phyloP scores from a whole-genome alignment of 2,329 filamentous ascomycete species.

The Cladorrhinum sp. region DNA sequence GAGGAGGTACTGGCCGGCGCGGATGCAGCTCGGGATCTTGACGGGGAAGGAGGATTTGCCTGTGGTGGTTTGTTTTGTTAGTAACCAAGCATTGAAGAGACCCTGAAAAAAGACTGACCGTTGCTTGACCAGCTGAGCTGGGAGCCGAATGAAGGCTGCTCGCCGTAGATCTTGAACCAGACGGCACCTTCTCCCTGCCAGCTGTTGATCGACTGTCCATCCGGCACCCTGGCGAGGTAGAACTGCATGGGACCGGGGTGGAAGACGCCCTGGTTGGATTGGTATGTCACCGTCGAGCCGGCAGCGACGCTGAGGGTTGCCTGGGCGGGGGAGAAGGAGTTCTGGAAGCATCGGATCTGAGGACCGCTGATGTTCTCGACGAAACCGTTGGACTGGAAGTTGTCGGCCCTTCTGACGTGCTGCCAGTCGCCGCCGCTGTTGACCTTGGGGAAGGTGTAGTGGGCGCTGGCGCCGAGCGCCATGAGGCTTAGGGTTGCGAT shows the following conservation, averaged over 20 bases:
- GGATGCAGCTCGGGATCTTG: constrained; percentile 42
- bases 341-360: constrained; percentile 51
- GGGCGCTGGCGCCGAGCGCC: constrained; percentile 24
- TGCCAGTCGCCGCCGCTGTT: constrained; percentile 41
- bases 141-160: constrained; percentile 38
- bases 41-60: constrained; percentile 38
- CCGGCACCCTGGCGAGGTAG: constrained; percentile 40
- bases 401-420: constrained; percentile 46
- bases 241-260: constrained; percentile 41
- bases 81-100: not conserved
- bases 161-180: constrained; percentile 46
- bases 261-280: constrained; percentile 38
- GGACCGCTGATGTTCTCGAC: constrained; percentile 46
- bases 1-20: constrained; percentile 45
- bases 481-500: constrained; percentile 19
- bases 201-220: constrained; percentile 34
- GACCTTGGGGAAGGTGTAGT: constrained; percentile 39
- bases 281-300: constrained; percentile 45
- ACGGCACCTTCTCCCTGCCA: constrained; percentile 39
- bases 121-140: constrained; percentile 42
- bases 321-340: constrained; percentile 36
- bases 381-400: constrained; percentile 48
- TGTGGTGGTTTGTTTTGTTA: constrained; percentile 7
- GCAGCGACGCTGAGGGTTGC: constrained; percentile 42
- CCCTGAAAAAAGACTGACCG: constrained; percentile 25